Percentiles rank a stretch among this genome's conserved stretches.
Conservation (phyloP, 2,329 filamentous ascomycete genomes). For the Cladosporium sp. region DNA sequence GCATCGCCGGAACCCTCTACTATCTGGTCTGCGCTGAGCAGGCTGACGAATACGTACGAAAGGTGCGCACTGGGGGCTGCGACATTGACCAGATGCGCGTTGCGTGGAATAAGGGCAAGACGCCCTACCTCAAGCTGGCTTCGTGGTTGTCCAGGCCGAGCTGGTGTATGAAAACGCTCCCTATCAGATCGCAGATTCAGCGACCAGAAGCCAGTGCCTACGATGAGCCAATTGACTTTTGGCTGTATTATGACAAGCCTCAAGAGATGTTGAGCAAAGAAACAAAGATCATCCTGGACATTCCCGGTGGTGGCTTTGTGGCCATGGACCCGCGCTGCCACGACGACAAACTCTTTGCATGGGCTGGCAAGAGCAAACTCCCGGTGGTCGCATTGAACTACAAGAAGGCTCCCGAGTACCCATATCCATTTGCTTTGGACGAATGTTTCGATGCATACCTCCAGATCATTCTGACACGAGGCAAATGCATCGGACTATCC, state of each 20-base stretch:
- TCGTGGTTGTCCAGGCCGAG: constrained; percentile 73
- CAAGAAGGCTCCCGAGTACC: constrained; percentile 78
- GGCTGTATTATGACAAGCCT: constrained; percentile 93
- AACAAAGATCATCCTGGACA: constrained; percentile 77
- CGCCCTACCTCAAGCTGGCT: constrained; percentile 76
- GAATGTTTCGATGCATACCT: constrained; percentile 87
- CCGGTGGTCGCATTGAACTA: constrained; percentile 92
- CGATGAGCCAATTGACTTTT: constrained; percentile 76
- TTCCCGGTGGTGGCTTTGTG: constrained; percentile 92
- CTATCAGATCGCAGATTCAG: constrained; percentile 80
- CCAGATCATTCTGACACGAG: constrained; percentile 69
- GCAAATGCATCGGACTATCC: constrained; percentile 72
- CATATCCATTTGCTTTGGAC: constrained; percentile 82
- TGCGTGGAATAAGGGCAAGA: constrained; percentile 92
- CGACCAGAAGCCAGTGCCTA: constrained; percentile 79
- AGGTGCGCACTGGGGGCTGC: constrained; percentile 79
- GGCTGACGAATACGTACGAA: constrained; percentile 94
- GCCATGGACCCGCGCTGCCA: constrained; percentile 95
- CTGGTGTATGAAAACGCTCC: constrained; percentile 72
- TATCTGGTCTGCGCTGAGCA: constrained; percentile 91
- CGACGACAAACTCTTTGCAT: constrained; percentile 89
- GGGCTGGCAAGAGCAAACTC: constrained; percentile 86
- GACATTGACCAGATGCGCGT: constrained; percentile 90
- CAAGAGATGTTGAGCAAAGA: constrained; percentile 74
- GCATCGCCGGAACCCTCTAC: constrained; percentile 81